Conservation (phyloP, 1,284 basidiomycete genomes). For the Phaffia rhodozyma region DNA sequence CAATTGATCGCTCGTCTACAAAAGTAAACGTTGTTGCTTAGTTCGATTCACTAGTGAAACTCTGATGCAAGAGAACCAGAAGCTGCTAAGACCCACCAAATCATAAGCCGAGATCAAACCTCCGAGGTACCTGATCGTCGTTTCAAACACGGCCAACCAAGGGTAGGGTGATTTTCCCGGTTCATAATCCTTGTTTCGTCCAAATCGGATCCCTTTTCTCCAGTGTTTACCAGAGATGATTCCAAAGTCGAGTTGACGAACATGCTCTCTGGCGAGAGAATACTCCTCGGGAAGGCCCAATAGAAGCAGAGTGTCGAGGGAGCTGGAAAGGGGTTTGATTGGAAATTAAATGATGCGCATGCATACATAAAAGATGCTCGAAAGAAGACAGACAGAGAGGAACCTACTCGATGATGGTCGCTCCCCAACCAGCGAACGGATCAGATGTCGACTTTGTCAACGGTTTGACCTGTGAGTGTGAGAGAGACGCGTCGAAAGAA, state of each 20-base stretch:
- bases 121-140: slow-evolving; percentile 60
- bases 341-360: no score
- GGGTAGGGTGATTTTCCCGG: slow-evolving; percentile 18
- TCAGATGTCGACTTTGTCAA: slow-evolving; percentile 24
- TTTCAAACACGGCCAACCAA: slow-evolving; percentile 51
- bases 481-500: slow-evolving; percentile 19
- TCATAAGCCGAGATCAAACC: slow-evolving; percentile 59
- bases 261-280: slow-evolving; percentile 53
- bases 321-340: slow-evolving; percentile 25
- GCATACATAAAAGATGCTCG: not conserved
- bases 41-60: not conserved
- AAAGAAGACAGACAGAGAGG: not conserved
- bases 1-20: slow-evolving; percentile 41
- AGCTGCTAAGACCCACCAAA: slow-evolving; percentile 34
- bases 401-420: slow-evolving; percentile 12
- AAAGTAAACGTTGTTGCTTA: not conserved
- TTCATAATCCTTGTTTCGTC: slow-evolving; percentile 11
- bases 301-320: slow-evolving; percentile 75
- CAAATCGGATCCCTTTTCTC: slow-evolving; percentile 23
- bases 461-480: slow-evolving; percentile 35
- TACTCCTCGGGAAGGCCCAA: slow-evolving; percentile 76
- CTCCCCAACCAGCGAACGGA: slow-evolving; percentile 29
- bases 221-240: slow-evolving; percentile 36
- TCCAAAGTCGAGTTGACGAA: slow-evolving; percentile 54
- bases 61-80: not conserved